Evolutionary conservation across 495 filamentous ascomycete species (phyloP).

Genomic region (Penicillium longicatenatum): DNA sequence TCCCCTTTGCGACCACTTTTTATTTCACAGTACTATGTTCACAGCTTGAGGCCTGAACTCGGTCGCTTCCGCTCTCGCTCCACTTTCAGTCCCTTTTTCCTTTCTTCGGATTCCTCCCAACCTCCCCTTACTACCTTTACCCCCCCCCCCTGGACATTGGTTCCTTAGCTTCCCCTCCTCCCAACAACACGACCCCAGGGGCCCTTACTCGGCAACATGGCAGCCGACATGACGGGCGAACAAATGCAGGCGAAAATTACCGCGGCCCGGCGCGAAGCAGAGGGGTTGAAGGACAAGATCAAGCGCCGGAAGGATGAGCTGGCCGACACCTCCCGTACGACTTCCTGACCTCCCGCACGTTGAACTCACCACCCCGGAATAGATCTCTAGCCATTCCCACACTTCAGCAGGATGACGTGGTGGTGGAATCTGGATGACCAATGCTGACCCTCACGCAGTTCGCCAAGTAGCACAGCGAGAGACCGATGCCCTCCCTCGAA

Average conservation of each 20-base stretch:
- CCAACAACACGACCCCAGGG: constrained; percentile 29
- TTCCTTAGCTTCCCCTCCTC: constrained; percentile 17
- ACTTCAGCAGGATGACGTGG: background rate
- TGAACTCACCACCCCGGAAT: background rate
- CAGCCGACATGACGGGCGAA: constrained; percentile 67
- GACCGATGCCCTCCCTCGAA: constrained; percentile 85
- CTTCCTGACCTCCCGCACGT: constrained; percentile 3
- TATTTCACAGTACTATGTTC: constrained; percentile 23
- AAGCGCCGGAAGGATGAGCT: constrained; percentile 99
- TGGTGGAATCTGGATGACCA: background rate
- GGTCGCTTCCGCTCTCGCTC: constrained; percentile 22
- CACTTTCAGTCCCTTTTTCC: constrained; percentile 20
- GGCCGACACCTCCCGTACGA: constrained; percentile 94
- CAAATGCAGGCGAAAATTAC: constrained; percentile 89
- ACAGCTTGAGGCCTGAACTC: constrained; percentile 22
- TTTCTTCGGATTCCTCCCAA: constrained; percentile 11
- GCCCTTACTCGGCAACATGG: constrained; percentile 43
- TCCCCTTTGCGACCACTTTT: constrained; percentile 16
- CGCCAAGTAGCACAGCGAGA: constrained; percentile 86
- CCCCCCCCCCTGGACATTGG: constrained; percentile 14
- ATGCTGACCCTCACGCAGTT: constrained; percentile 58
- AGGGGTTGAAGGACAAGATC: constrained; percentile 97
- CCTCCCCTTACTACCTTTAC: constrained; percentile 9
- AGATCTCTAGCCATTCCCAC: background rate
- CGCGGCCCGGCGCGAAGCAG: constrained; percentile 94